A percentile compares a stretch with the other conserved stretches of the same genome.
Evolutionary conservation across 2,329 filamentous ascomycete species (phyloP).

Genomic region (Madurella fahalii): DNA sequence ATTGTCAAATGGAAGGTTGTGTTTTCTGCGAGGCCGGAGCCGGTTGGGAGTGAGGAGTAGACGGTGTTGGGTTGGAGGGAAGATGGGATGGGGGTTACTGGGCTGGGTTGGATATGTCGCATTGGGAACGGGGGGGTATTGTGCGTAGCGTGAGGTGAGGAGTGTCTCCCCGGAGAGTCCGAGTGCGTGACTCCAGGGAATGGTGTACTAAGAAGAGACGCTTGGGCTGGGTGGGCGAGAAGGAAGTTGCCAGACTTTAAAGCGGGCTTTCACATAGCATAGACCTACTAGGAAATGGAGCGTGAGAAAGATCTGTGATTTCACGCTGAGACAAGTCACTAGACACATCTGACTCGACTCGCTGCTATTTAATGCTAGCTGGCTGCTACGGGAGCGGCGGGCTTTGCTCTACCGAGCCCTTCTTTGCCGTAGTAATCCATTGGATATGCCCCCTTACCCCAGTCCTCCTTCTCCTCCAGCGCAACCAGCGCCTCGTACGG

Average conservation of each 20-base stretch:
- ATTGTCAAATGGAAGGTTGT: slow-evolving; percentile 83
- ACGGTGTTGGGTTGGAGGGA: background rate
- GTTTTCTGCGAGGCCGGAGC: slow-evolving; percentile 81
- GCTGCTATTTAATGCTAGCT: slow-evolving; percentile 1
- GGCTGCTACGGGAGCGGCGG: slow-evolving; percentile 29
- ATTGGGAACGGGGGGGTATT: too few relatives aligned
- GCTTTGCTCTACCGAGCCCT: slow-evolving; percentile 76
- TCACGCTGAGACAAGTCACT: background rate
- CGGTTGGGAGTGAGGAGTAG: slow-evolving; percentile 46
- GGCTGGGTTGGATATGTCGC: background rate
- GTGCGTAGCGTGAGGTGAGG: too few relatives aligned
- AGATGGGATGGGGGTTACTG: background rate
- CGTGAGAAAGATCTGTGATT: background rate
- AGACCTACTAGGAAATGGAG: background rate
- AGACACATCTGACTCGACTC: background rate
- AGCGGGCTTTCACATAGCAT: too few relatives aligned
- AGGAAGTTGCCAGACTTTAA: too few relatives aligned
- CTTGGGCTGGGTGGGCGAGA: too few relatives aligned
- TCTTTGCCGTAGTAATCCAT: slow-evolving; percentile 99
- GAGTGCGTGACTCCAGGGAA: too few relatives aligned
- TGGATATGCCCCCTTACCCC: slow-evolving; percentile 74
- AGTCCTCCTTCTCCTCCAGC: slow-evolving; percentile 74
- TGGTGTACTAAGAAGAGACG: too few relatives aligned
- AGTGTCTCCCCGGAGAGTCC: too few relatives aligned
- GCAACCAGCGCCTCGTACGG: slow-evolving; percentile 93